Evolutionary conservation across 257 asterid genomes (phyloP).

Genomic region (Leptodermis oblonga): DNA sequence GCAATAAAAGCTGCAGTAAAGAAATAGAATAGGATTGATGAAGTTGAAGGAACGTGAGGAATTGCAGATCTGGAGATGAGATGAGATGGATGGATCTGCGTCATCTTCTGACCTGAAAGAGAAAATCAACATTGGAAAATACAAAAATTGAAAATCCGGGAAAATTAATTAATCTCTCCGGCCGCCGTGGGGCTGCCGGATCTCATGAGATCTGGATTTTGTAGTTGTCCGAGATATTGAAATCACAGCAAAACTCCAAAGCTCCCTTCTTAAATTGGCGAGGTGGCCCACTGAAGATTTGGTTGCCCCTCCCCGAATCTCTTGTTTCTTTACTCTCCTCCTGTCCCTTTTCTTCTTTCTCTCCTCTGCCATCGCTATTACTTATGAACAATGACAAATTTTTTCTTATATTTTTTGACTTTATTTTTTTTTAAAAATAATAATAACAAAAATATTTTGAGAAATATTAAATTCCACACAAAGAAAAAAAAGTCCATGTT

Average conservation of each 20-base stretch:
- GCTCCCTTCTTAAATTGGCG: background rate
- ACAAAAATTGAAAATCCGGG: background rate
- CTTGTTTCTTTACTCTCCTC: conserved; percentile 8
- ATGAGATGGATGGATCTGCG: too few species aligned
- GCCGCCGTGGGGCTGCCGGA: conserved; percentile 1
- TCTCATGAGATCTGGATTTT: conserved; percentile 26
- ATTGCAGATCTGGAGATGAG: background rate
- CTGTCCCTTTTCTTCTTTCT: background rate
- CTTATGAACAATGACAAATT: too few species aligned
- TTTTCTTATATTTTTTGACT: too few species aligned
- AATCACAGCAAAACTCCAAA: conserved; percentile 17
- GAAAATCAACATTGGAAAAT: conserved; percentile 12
- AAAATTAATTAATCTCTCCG: too few species aligned
- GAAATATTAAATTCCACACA: too few species aligned
- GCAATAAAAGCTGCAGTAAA: background rate
- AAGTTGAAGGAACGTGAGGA: background rate
- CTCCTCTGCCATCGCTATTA: background rate
- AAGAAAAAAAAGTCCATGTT: too few species aligned
- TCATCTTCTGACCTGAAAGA: too few species aligned
- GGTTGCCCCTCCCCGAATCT: conserved; percentile 18
- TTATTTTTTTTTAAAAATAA: too few species aligned
- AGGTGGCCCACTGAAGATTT: conserved; percentile 17
- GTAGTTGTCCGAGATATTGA: conserved; percentile 19
- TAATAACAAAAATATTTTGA: too few species aligned
- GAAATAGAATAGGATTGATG: background rate